These are phyloP conservation scores for Penicillium coprophilum DNA, from an alignment of 495 filamentous ascomycete species.

Conservation along the genomic window DNA sequence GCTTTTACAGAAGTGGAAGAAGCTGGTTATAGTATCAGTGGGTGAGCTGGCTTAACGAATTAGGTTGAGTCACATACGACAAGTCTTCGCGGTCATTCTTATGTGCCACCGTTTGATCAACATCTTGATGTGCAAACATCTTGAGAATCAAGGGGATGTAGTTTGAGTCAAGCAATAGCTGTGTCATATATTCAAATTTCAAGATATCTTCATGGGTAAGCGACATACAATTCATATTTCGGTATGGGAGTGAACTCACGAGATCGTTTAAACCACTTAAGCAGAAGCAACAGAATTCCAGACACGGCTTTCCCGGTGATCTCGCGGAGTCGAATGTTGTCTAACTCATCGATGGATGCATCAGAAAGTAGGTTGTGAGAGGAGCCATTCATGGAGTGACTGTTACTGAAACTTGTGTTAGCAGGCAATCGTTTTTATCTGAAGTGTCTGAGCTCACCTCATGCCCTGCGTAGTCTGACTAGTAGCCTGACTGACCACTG, in stretches of 20 bases:
- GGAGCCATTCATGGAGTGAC: constrained; percentile 36
- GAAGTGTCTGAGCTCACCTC: constrained; percentile 29
- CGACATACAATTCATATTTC: too few relatives aligned
- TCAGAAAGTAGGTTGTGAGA: constrained; percentile 37
- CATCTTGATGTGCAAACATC: constrained; percentile 87
- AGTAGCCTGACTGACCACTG: constrained; percentile 53
- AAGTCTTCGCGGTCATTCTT: constrained; percentile 80
- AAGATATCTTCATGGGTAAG: constrained; percentile 67
- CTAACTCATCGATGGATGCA: constrained; percentile 66
- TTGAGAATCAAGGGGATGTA: constrained; percentile 91
- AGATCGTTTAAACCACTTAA: constrained; percentile 97
- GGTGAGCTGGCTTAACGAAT: not conserved
- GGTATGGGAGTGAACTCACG: constrained; percentile 63
- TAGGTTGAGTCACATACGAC: constrained; percentile 53
- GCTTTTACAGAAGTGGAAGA: constrained; percentile 82
- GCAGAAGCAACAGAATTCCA: constrained; percentile 73
- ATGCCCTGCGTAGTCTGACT: constrained; percentile 43
- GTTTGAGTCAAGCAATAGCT: constrained; percentile 89
- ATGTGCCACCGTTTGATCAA: constrained; percentile 83
- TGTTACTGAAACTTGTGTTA: constrained; percentile 30
- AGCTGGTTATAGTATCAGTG: constrained; percentile 49
- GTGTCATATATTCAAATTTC: constrained; percentile 93
- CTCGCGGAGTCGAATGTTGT: constrained; percentile 76
- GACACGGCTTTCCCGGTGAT: constrained; percentile 89
- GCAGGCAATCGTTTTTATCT: not conserved